phyloP scores from a whole-genome alignment of 257 asterid genomes.

The Plantago ovata region DNA sequence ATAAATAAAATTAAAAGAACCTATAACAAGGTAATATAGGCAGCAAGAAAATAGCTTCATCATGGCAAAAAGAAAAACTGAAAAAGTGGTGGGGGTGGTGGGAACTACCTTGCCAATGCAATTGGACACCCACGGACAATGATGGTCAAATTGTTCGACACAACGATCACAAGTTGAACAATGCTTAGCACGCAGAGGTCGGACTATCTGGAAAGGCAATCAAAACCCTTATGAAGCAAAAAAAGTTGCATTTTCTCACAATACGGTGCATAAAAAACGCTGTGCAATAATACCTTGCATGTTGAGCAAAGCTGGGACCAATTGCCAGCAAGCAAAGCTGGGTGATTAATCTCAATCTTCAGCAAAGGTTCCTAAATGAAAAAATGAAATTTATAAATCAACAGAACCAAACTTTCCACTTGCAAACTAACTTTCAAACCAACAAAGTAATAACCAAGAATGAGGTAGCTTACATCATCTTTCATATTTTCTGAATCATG shows the following conservation, averaged over 20 bases:
- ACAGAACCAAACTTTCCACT: not conserved
- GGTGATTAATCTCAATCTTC: slow-evolving; percentile 73
- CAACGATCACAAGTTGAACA: slow-evolving; percentile 99
- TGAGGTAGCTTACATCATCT: slow-evolving; percentile 75
- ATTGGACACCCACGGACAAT: slow-evolving; percentile 99
- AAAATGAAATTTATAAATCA: slow-evolving; percentile 11
- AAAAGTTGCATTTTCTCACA: slow-evolving; percentile 5
- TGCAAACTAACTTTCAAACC: not conserved
- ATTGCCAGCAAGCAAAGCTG: slow-evolving; percentile 90
- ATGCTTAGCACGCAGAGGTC: slow-evolving; percentile 99
- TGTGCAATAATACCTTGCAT: slow-evolving; percentile 67
- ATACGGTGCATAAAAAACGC: too few species aligned
- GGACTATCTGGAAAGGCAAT: slow-evolving; percentile 68
- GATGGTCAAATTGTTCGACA: slow-evolving; percentile 99
- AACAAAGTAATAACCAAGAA: slow-evolving; percentile 5
- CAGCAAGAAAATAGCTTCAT: not conserved
- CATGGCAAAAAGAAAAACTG: not conserved
- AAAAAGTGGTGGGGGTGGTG: too few species aligned
- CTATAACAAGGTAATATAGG: slow-evolving; percentile 1
- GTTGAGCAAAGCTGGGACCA: slow-evolving; percentile 99
- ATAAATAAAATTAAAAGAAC: not conserved
- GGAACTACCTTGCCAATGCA: slow-evolving; percentile 94
- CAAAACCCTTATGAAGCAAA: slow-evolving; percentile 17
- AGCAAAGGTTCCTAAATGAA: slow-evolving; percentile 77
- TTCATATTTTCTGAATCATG: slow-evolving; percentile 59